These are phyloP conservation scores for Botrytis fragariae DNA, from an alignment of 2,329 filamentous ascomycete genomes.

Conservation along the genomic window DNA sequence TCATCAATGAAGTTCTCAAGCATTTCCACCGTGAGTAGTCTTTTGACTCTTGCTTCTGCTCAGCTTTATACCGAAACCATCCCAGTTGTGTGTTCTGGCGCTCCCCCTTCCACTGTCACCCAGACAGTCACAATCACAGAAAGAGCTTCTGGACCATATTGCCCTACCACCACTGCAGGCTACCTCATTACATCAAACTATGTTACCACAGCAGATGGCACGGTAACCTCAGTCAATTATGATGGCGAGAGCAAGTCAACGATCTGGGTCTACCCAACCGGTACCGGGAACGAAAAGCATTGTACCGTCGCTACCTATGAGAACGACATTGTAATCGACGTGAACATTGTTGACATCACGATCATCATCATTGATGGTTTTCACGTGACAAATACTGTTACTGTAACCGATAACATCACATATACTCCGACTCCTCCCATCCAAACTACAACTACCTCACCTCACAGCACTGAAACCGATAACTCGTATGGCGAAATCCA, in stretches of 20 bases:
- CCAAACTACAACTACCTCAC: neutral
- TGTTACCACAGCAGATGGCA: neutral
- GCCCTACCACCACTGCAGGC: neutral
- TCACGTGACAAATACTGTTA: neutral
- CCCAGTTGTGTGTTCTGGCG: neutral
- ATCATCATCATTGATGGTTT: neutral
- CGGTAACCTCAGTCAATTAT: neutral
- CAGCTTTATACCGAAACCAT: constrained; percentile 16
- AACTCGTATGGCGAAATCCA: neutral
- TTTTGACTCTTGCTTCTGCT: constrained; percentile 25
- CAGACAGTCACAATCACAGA: neutral
- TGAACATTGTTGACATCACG: constrained; percentile 19
- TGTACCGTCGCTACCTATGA: constrained; percentile 26
- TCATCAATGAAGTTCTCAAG: constrained; percentile 32
- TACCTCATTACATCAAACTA: neutral
- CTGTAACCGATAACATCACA: neutral
- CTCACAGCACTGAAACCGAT: neutral
- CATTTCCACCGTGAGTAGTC: constrained; percentile 20
- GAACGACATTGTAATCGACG: constrained; percentile 17
- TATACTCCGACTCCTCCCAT: neutral
- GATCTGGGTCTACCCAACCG: constrained; percentile 28
- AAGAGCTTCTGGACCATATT: neutral
- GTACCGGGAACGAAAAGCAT: constrained; percentile 18
- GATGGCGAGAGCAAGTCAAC: constrained; percentile 17
- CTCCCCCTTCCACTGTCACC: neutral